Base-by-base conservation (phyloP, 2,329 filamentous ascomycete genomes). In the Pseudogymnoascus sp. region DNA sequence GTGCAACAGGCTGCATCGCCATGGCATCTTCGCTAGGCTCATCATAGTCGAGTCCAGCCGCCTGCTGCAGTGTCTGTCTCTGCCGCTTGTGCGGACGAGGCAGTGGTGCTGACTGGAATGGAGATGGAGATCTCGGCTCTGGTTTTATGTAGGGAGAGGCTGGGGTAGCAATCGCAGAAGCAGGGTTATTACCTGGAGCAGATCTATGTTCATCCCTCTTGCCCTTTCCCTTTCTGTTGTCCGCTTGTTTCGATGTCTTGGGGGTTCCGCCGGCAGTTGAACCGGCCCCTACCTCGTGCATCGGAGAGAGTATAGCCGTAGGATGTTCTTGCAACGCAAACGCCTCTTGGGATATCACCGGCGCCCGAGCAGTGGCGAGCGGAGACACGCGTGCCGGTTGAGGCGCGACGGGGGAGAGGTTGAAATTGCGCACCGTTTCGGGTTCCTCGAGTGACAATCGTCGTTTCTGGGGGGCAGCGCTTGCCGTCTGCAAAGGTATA, bases 321-420 rank as follows among this genome's bases (percentile, higher is more conserved):
- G 68, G 67, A n/a, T 64, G 65, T 62, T 69, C 71, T 35, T 72
- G 65, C 39, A 65, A 58, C 58, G 65, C 58, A 58, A 65, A 61
- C 42, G 64, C 60, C 7, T 71, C 67, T 62, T 69, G 68, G 52
- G 69, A 61, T 39, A 71, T 61, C 13, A 71, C 69, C 64, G 70
- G 69, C 31, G 69, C 66, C 67, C 75, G 74, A 60, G 77, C 73
- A 71, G 77, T 74, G 67, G 82, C 77, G 75, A 87, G 71, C 65
- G 81, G 77, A 72, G 88, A 80, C 65, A 84, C 85, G 70, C 89
- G 87, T 58, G 86, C 85, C 60, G 90, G 88, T 70, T 90, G 89
- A 27, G 90, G 89, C 60, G 89, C 89, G 70, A 87, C 76, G 42
- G 87, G 88, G 36, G 86, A 87, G 59, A 86, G 83, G 69, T 92